Evolutionary conservation across 257 asterid genomes (phyloP).

Genomic region (Gardenia jasminoides): DNA sequence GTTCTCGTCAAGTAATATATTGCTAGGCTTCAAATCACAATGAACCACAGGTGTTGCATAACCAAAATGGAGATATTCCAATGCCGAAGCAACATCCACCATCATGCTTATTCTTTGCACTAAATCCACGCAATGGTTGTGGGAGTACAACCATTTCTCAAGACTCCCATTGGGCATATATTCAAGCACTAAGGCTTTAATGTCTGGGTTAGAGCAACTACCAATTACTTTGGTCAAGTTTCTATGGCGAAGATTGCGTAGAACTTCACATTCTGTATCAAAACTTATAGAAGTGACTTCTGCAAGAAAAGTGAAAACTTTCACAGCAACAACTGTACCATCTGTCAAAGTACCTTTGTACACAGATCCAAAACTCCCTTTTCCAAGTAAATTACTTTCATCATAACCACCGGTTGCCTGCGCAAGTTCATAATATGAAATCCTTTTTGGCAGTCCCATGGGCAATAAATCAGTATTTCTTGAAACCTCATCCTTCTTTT

Average conservation of each 20-base stretch:
- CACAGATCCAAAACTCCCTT: conserved; percentile 26
- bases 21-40: conserved; percentile 34
- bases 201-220: conserved; percentile 20
- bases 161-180: conserved; percentile 39
- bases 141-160: conserved; percentile 26
- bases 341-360: conserved; percentile 22
- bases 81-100: conserved; percentile 32
- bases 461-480: too few relatives aligned
- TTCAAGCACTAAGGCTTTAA: conserved; percentile 27
- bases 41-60: conserved; percentile 23
- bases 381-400: too few relatives aligned
- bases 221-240: conserved; percentile 31
- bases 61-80: conserved; percentile 32
- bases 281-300: conserved; percentile 23
- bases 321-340: conserved; percentile 25
- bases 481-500: too few relatives aligned
- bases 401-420: too few relatives aligned
- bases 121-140: conserved; percentile 15
- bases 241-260: conserved; percentile 23
- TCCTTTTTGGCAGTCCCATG: too few relatives aligned
- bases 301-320: conserved; percentile 24
- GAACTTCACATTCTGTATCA: conserved; percentile 27
- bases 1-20: conserved; percentile 27
- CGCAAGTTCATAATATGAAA: too few relatives aligned
- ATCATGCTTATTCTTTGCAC: conserved; percentile 26